Evolutionary conservation across 108 stramenopile species (phyloP), one percentile per base, ranked within the genome.

Genomic region (Nitzschia palea): DNA sequence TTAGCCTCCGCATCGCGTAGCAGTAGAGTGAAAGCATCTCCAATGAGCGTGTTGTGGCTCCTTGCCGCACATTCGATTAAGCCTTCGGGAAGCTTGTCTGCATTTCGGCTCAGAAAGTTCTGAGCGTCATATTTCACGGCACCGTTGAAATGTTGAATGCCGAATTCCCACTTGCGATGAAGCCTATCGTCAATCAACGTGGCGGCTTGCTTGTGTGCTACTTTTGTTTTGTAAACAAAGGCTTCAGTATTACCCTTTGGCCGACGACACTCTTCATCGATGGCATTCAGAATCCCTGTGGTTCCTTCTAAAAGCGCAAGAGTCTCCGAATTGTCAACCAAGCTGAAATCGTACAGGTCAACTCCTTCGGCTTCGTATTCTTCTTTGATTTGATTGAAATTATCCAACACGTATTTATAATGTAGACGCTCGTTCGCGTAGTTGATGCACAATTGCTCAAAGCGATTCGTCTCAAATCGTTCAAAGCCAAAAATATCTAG

Each of bases 401-500:
- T 89, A 48, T 93, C 88, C 17, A 71, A 28, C 2, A 89, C 86
- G 50, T 87, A 99, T 68, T 95, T 95, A 68, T 97, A 86, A 64
- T 98, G 97, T 26, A 98, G 80, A 40, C 93, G 89, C 66, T 98
- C 97, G 63, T 98, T 98, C 22, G 92, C 87, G 63, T 93, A 96
- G 73, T 98, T 98, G 83, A 98, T 96, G 62, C 95, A 95, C 25
- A 98, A 78, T 69, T 98, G 97, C 68, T 98, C 96, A 64, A 97
- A 97, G 29, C 84, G 78, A 87, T 99, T 99, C 31, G 72, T 71
- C 12, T 84, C 77, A 63, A 99, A 97, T 33, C 86, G 73, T 82
- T 99, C 99, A 71, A 99, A 99, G 17, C 99, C 97, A 75, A 97
- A 99, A 44, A 99, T 99, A 56, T 99, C 99, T 8, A 97, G 74